Evolutionary conservation across 768 basidiomycete genomes (phyloP), one percentile per base, ranked within the genome.

Genomic region (Amanita rubescens): DNA sequence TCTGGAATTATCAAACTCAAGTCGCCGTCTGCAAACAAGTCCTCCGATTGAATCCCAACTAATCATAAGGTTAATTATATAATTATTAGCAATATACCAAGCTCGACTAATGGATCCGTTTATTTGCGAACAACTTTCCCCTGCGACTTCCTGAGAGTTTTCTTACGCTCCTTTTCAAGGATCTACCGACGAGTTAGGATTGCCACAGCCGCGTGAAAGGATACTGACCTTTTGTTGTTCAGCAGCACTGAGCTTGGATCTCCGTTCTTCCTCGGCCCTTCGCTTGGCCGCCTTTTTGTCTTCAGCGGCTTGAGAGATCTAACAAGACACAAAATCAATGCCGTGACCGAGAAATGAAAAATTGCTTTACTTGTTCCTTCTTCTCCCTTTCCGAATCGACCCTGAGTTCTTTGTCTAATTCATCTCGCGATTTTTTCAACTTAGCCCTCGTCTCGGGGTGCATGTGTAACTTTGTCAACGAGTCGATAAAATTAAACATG

Each of bases 401-500:
- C 65, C 76, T 82, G 55, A 96, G 74, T 17, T 75, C 71, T 60
- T 79, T 82, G 49, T 84, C 82, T 27, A 90, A 69, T 15, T 85
- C 85, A 48, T 92, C 84, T 47, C 93, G 76, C 20, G 73, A 75
- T 67, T 81, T 89, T 64, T 74, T 79, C 49, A 94, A 75, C 72
- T 94, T 95, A 39, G 65, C 65, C 63, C 79, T 81, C 45, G 91
- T 93, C 72, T 95, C 93, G 12, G 92, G 88, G 22, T 90, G 82
- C 45, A 93, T 70, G 50, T 71, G 71, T 25, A 81, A 58, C 61
- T 79, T 76, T 55, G 69, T 67, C 49, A 94, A 66, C 15, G 76
- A 66, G 65, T 96, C 93, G 57, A 91, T 75, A 56, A 94, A 77
- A 37, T 81, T 74, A 70, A 94, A 88, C n/a, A 79, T 62, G 30